These are phyloP conservation scores for Raddia guianensis DNA, from an alignment of 176 grass and related monocot species.

Conservation along the genomic window DNA sequence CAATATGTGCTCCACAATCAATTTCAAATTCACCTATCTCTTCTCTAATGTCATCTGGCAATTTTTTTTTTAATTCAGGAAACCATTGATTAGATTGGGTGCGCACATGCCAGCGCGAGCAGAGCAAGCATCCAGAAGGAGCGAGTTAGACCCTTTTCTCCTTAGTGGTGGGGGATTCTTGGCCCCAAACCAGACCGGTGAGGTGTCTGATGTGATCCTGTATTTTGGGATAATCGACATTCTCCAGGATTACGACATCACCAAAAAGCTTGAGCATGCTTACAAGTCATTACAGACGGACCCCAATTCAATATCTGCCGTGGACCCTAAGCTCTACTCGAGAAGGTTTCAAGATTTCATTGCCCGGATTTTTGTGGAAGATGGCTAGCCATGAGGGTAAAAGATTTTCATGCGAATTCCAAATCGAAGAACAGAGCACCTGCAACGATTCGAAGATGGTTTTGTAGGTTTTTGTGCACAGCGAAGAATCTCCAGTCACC, in stretches of 20 bases:
- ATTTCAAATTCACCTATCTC: slow-evolving; percentile 32
- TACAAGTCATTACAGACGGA: slow-evolving; percentile 92
- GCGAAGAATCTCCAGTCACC: slow-evolving; percentile 17
- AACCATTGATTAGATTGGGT: slow-evolving; percentile 74
- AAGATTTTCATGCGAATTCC: slow-evolving; percentile 13
- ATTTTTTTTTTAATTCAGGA: slow-evolving; percentile 59
- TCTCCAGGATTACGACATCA: slow-evolving; percentile 74
- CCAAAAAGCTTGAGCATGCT: slow-evolving; percentile 72
- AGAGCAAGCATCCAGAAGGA: slow-evolving; percentile 68
- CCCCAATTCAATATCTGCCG: slow-evolving; percentile 87
- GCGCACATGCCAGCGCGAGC: slow-evolving; percentile 84
- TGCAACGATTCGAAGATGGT: slow-evolving; percentile 38
- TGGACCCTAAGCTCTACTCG: slow-evolving; percentile 91
- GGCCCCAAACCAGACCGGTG: slow-evolving; percentile 53
- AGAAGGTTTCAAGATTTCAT: slow-evolving; percentile 98
- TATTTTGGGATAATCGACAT: slow-evolving; percentile 99
- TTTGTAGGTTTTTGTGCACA: slow-evolving; percentile 15
- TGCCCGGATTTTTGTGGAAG: slow-evolving; percentile 82
- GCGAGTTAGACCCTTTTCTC: slow-evolving; percentile 59
- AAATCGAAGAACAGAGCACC: slow-evolving; percentile 27
- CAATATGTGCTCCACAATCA: background rate
- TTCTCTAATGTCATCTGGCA: slow-evolving; percentile 25
- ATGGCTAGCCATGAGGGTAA: slow-evolving; percentile 33
- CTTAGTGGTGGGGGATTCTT: slow-evolving; percentile 60
- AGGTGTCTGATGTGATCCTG: slow-evolving; percentile 71